phyloP scores from a whole-genome alignment of 2,329 filamentous ascomycete species.

The Chrysoporthe puriensis region DNA sequence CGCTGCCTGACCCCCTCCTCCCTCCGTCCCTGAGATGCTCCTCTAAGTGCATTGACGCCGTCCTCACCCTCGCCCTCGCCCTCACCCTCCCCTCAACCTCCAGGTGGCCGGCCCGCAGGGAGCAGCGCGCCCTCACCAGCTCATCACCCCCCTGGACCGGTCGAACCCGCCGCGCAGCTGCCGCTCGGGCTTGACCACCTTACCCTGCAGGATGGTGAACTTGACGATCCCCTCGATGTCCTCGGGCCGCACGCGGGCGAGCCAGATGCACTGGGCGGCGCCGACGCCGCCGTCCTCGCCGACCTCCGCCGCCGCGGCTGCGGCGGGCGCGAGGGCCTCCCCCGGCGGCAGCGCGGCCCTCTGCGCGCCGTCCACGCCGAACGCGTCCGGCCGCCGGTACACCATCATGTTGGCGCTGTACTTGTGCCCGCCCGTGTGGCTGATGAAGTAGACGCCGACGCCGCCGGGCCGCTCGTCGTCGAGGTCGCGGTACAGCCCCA shows the following conservation, averaged over 20 bases:
- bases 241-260: conserved; percentile 81
- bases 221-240: conserved; percentile 91
- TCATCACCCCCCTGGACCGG: conserved; percentile 75
- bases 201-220: conserved; percentile 90
- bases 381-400: conserved; percentile 70
- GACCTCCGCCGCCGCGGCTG: conserved; percentile 15
- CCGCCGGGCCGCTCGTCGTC: conserved; percentile 89
- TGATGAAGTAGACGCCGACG: conserved; percentile 95
- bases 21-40: too few species aligned
- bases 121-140: conserved; percentile 65
- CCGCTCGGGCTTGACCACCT: conserved; percentile 84
- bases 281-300: conserved; percentile 52
- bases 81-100: too few species aligned
- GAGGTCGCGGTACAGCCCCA: conserved; percentile 84
- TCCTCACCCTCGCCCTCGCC: too few species aligned
- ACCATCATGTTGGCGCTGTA: conserved; percentile 94
- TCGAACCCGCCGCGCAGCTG: conserved; percentile 93
- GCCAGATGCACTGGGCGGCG: conserved; percentile 89
- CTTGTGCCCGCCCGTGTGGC: conserved; percentile 95
- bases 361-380: conserved; percentile 54
- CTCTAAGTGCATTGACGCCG: too few species aligned
- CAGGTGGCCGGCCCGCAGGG: too few species aligned
- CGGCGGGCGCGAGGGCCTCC: conserved; percentile 12
- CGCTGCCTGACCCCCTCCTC: too few species aligned
- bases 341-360: conserved; percentile 32